Conservation (phyloP, 371 early-diverging fungal genomes). For the Mortierella sp. region DNA sequence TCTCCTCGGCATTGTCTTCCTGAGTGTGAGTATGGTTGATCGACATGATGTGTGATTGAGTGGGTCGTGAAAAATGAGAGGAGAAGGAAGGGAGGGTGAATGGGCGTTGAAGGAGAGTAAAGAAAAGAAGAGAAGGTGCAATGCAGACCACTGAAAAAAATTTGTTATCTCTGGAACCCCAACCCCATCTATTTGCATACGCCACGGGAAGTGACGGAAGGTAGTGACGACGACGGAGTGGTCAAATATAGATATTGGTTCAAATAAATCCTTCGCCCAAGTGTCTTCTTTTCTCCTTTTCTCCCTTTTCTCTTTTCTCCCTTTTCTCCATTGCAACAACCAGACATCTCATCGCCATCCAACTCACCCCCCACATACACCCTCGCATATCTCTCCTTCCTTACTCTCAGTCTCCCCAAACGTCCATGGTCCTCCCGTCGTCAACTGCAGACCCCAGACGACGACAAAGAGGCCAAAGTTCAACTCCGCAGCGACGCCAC, state of each 20-base stretch:
- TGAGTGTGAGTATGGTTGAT: slow-evolving; percentile 28
- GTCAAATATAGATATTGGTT: not conserved
- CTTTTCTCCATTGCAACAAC: not conserved
- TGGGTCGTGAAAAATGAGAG: not conserved
- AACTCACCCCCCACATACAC: not conserved
- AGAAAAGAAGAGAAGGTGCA: not conserved
- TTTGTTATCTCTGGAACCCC: not conserved
- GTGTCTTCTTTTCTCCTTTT: not conserved
- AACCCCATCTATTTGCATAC: slow-evolving; percentile 7
- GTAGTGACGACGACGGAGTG: not conserved
- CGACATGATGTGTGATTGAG: slow-evolving; percentile 23
- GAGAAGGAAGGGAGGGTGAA: not conserved
- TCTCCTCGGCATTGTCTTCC: slow-evolving; percentile 20
- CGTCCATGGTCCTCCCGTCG: slow-evolving; percentile 7
- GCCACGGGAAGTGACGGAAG: not conserved
- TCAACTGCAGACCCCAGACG: not conserved
- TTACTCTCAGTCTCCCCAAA: not conserved
- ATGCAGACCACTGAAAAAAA: not conserved
- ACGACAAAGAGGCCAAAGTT: slow-evolving; percentile 12
- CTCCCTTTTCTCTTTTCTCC: not conserved
- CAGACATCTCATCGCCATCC: not conserved
- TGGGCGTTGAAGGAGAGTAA: not conserved
- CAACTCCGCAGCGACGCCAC: slow-evolving; percentile 14
- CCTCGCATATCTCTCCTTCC: not conserved
- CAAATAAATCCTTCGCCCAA: not conserved